Percentiles rank a stretch among this genome's conserved stretches.
These are phyloP conservation scores for Agrocybe pediades DNA, from an alignment of 768 basidiomycete species.

Conservation along the genomic window DNA sequence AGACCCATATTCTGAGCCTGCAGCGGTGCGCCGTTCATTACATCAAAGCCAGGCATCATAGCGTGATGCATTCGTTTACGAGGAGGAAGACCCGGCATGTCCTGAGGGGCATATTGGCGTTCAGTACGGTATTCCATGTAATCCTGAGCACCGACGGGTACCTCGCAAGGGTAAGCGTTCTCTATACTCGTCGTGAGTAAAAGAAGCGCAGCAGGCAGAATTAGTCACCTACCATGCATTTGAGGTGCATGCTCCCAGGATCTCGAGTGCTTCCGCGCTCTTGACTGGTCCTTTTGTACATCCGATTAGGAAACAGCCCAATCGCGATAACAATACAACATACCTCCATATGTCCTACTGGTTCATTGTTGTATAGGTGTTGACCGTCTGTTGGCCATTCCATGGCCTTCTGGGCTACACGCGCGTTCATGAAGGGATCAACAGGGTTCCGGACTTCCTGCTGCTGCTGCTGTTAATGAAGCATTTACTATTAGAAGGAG, in stretches of 20 bases:
- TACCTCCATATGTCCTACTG: slow-evolving; percentile 47
- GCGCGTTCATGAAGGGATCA: slow-evolving; percentile 43
- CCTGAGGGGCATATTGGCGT: slow-evolving; percentile 36
- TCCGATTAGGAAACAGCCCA: slow-evolving; percentile 13
- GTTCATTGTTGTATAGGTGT: slow-evolving; percentile 42
- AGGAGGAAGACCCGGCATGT: slow-evolving; percentile 54
- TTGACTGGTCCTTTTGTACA: slow-evolving; percentile 37
- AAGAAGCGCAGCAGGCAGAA: background rate
- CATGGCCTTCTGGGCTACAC: slow-evolving; percentile 42
- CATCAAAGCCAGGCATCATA: slow-evolving; percentile 60
- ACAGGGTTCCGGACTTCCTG: slow-evolving; percentile 40
- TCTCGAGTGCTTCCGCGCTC: slow-evolving; percentile 60
- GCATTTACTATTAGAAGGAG: no score
- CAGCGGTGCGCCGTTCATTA: slow-evolving; percentile 52
- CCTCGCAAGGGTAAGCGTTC: slow-evolving; percentile 50
- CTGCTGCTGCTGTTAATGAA: slow-evolving; percentile 4
- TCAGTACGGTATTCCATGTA: slow-evolving; percentile 29
- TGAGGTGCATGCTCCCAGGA: slow-evolving; percentile 60
- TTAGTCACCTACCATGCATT: slow-evolving; percentile 38
- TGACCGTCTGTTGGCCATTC: slow-evolving; percentile 52
- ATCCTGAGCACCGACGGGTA: slow-evolving; percentile 30
- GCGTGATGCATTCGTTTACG: slow-evolving; percentile 65
- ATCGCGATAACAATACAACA: slow-evolving; percentile 11
- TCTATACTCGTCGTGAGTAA: slow-evolving; percentile 24
- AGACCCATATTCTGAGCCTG: slow-evolving; percentile 59